A percentile compares a stretch with the other conserved stretches of the same genome.
Conservation (phyloP, 2,329 filamentous ascomycete genomes). For the Podosphaera xanthii region DNA sequence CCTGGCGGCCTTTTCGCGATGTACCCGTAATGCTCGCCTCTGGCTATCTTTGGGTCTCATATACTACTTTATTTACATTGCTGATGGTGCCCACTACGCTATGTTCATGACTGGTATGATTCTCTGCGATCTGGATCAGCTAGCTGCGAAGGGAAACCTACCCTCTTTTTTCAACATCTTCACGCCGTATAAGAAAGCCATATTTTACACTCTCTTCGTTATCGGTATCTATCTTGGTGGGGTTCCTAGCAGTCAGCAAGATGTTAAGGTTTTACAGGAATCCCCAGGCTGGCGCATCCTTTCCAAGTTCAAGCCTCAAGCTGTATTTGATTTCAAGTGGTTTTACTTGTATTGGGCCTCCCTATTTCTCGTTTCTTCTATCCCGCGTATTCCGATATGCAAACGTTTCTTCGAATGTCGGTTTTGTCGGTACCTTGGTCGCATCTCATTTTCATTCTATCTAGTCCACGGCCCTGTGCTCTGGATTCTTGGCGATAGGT, state of each 20-base stretch:
- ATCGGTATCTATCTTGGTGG: slow-evolving; percentile 34
- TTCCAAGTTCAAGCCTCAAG: slow-evolving; percentile 37
- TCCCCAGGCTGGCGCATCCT: slow-evolving; percentile 24
- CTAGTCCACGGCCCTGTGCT: slow-evolving; percentile 40
- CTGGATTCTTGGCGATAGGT: slow-evolving; percentile 33
- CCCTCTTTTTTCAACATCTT: slow-evolving; percentile 25
- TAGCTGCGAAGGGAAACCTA: slow-evolving; percentile 25
- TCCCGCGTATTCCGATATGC: slow-evolving; percentile 34
- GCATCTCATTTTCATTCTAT: slow-evolving; percentile 39
- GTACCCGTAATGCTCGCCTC: slow-evolving; percentile 29
- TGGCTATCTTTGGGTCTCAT: slow-evolving; percentile 28
- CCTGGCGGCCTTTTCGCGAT: slow-evolving; percentile 29
- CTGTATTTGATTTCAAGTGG: slow-evolving; percentile 43
- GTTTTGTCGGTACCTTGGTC: slow-evolving; percentile 38
- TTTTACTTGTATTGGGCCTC: slow-evolving; percentile 43
- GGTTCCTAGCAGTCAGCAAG: slow-evolving; percentile 23
- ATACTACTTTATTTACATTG: slow-evolving; percentile 44
- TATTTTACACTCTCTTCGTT: slow-evolving; percentile 28
- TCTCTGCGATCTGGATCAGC: slow-evolving; percentile 34
- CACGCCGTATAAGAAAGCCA: slow-evolving; percentile 23
- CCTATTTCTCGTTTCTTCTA: slow-evolving; percentile 28
- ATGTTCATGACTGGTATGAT: slow-evolving; percentile 38
- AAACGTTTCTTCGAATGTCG: slow-evolving; percentile 33
- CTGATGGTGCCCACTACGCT: slow-evolving; percentile 37
- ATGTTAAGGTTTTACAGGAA: slow-evolving; percentile 19